Conservation (phyloP, 2,329 filamentous ascomycete species). For the Fusarium sp. region DNA sequence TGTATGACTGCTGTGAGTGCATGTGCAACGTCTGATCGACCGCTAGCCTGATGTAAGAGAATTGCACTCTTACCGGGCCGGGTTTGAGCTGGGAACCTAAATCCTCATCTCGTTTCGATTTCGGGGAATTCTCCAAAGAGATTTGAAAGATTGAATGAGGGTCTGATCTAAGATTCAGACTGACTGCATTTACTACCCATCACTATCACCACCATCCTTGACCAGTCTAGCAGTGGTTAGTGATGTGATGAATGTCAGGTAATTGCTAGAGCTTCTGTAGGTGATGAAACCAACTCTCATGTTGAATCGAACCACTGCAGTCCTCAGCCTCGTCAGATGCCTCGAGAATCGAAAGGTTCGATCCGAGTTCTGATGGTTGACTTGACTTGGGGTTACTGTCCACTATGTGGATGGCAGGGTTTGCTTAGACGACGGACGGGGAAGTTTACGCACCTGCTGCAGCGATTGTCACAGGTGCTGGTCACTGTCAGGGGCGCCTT, state of each 20-base stretch:
- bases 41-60: slow-evolving; percentile 38
- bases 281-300: slow-evolving; percentile 28
- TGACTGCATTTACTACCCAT: slow-evolving; percentile 5
- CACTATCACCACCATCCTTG: slow-evolving; percentile 11
- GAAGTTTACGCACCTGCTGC: slow-evolving; percentile 40
- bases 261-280: slow-evolving; percentile 4
- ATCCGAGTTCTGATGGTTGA: slow-evolving; percentile 34
- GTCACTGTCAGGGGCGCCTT: slow-evolving; percentile 11
- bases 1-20: slow-evolving; percentile 26
- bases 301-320: slow-evolving; percentile 42
- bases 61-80: slow-evolving; percentile 39
- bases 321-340: slow-evolving; percentile 46
- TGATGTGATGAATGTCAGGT: slow-evolving; percentile 32
- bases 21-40: slow-evolving; percentile 44
- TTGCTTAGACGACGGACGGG: slow-evolving; percentile 24
- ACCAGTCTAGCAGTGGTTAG: neutral
- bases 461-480: slow-evolving; percentile 43
- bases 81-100: slow-evolving; percentile 37
- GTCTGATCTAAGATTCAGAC: neutral
- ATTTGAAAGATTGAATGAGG: neutral
- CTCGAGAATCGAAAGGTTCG: slow-evolving; percentile 45
- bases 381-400: slow-evolving; percentile 15
- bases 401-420: slow-evolving; percentile 12
- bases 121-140: slow-evolving; percentile 14
- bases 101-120: slow-evolving; percentile 20